phyloP scores from a whole-genome alignment of 2,329 filamentous ascomycete species.

The Cladosporium oxysporum region DNA sequence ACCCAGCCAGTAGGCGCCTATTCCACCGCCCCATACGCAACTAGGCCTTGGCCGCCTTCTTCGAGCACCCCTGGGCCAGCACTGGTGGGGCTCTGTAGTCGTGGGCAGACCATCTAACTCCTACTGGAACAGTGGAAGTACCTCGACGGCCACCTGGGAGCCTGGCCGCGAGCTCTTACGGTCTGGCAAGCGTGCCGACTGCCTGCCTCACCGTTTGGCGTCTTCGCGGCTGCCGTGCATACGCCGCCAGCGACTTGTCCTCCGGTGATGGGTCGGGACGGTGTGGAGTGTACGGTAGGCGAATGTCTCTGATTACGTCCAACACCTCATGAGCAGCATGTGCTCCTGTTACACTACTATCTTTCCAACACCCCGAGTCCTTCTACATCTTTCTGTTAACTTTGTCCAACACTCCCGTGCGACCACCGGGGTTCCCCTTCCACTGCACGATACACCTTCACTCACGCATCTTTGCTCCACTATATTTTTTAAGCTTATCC shows the following conservation, averaged over 20 bases:
- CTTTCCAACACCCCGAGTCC: conserved; percentile 9
- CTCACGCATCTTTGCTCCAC: conserved; percentile 11
- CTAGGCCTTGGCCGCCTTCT: conserved; percentile 15
- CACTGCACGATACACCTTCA: conserved; percentile 9
- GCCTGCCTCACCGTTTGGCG: conserved; percentile 27
- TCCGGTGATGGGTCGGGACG: conserved; percentile 15
- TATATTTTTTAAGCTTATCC: conserved; percentile 7
- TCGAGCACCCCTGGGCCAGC: not conserved
- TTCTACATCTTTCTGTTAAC: conserved; percentile 24
- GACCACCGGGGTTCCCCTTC: conserved; percentile 13
- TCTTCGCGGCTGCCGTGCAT: conserved; percentile 22
- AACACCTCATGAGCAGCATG: conserved; percentile 15
- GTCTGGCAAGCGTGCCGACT: conserved; percentile 16
- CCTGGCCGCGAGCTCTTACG: conserved; percentile 11
- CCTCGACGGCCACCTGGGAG: conserved; percentile 21
- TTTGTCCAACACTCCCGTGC: conserved; percentile 19
- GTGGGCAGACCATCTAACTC: conserved; percentile 8
- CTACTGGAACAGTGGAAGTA: conserved; percentile 3
- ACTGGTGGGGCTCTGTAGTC: conserved; percentile 15
- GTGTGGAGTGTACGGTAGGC: conserved; percentile 16
- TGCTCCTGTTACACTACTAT: conserved; percentile 22
- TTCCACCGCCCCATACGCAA: conserved; percentile 24
- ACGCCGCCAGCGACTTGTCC: conserved; percentile 27
- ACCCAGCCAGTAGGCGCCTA: conserved; percentile 28
- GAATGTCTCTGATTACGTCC: conserved; percentile 19